Evolutionary conservation across 805 yeast species (phyloP).

Genomic region (Grigorovia humatica): DNA sequence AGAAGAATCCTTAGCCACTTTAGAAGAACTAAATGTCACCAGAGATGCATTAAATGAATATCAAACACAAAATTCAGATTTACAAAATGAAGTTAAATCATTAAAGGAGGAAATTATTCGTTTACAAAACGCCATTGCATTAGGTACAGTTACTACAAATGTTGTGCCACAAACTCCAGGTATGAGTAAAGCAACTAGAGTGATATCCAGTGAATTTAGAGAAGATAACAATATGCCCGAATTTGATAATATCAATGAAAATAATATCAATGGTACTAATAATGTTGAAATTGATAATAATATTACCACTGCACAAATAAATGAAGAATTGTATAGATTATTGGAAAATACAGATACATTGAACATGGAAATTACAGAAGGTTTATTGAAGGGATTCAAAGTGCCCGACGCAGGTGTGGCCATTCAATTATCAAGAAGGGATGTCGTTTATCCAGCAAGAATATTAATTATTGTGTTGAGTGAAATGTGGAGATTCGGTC

Average conservation of each 20-base stretch:
- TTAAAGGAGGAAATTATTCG: constrained; percentile 40
- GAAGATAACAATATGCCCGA: constrained; percentile 1
- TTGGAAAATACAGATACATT: constrained; percentile 61
- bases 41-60: constrained; percentile 48
- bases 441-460: constrained; percentile 92
- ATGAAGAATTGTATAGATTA: constrained; percentile 62
- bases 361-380: constrained; percentile 78
- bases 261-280: constrained; percentile 4
- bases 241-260: constrained; percentile 7
- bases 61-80: constrained; percentile 54
- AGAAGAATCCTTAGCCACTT: constrained; percentile 49
- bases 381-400: constrained; percentile 72
- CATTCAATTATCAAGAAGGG: constrained; percentile 73
- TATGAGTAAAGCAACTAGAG: constrained; percentile 14
- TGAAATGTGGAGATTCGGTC: constrained; percentile 97
- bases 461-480: constrained; percentile 82
- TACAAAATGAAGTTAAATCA: constrained; percentile 46
- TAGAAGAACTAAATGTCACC: constrained; percentile 52
- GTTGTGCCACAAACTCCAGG: constrained; percentile 28
- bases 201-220: constrained; percentile 1
- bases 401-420: constrained; percentile 82
- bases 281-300: constrained; percentile 30
- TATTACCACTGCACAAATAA: constrained; percentile 53
- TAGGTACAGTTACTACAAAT: constrained; percentile 20
- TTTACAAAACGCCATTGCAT: constrained; percentile 28